Conservation (phyloP, 306 rosid genomes). For the Dryas drummondii region DNA sequence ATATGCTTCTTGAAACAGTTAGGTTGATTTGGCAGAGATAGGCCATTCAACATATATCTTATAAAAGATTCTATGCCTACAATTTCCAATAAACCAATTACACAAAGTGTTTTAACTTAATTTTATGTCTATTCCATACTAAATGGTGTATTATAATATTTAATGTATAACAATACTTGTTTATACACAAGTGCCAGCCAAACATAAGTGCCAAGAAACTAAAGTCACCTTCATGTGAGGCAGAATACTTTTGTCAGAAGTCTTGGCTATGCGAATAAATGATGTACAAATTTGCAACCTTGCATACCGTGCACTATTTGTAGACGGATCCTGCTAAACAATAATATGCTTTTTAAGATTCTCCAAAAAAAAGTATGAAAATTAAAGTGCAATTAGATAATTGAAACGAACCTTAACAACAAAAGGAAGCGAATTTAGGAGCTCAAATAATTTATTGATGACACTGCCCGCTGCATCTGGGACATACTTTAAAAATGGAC, state of each 20-base stretch:
- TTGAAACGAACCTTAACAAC: slow-evolving; percentile 54
- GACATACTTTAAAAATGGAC: slow-evolving; percentile 80
- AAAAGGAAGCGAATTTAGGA: slow-evolving; percentile 80
- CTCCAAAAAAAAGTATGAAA: slow-evolving; percentile 7
- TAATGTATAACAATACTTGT: not conserved
- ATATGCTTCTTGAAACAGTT: not conserved
- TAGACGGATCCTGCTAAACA: slow-evolving; percentile 66
- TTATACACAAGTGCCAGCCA: not conserved
- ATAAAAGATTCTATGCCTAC: not conserved
- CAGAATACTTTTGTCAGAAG: slow-evolving; percentile 85
- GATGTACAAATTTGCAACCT: slow-evolving; percentile 93
- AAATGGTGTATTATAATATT: not conserved
- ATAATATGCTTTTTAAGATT: slow-evolving; percentile 22
- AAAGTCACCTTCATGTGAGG: slow-evolving; percentile 94
- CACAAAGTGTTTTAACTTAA: not conserved
- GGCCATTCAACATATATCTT: not conserved
- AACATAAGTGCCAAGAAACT: slow-evolving; percentile 1
- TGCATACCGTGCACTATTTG: slow-evolving; percentile 78
- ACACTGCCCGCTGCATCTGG: slow-evolving; percentile 93
- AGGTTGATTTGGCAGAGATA: not conserved
- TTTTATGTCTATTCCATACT: not conserved
- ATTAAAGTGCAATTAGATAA: slow-evolving; percentile 23
- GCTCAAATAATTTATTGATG: slow-evolving; percentile 86
- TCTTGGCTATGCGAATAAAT: slow-evolving; percentile 89
- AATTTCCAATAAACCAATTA: not conserved